Percentiles rank a stretch among this genome's conserved stretches.
Evolutionary conservation across 208 protist species (phyloP).

Genomic region (Balamuthia mandrillaris): DNA sequence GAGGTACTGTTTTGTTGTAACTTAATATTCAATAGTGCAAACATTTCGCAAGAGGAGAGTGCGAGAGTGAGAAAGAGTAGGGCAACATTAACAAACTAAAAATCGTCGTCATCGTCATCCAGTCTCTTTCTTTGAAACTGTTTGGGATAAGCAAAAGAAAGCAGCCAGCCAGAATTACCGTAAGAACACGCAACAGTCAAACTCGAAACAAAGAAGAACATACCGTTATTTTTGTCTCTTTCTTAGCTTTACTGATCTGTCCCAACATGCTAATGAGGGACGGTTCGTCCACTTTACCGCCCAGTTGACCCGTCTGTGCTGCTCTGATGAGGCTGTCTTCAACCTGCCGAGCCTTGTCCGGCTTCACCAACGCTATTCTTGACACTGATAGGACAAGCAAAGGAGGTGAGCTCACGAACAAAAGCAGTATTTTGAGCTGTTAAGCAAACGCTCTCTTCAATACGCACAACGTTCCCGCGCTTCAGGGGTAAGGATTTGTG

Average conservation of each 20-base stretch:
- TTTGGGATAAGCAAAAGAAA: too few relatives aligned
- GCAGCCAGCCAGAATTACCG: too few relatives aligned
- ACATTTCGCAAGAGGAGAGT: too few relatives aligned
- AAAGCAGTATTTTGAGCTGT: too few relatives aligned
- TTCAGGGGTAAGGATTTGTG: constrained; percentile 40
- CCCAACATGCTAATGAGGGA: constrained; percentile 51
- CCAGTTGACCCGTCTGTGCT: constrained; percentile 47
- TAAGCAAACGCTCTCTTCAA: background rate
- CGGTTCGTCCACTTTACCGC: constrained; percentile 42
- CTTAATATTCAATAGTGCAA: too few relatives aligned
- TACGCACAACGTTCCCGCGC: constrained; percentile 56
- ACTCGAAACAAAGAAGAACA: background rate
- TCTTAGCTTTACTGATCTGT: constrained; percentile 44
- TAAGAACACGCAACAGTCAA: too few relatives aligned
- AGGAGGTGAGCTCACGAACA: background rate
- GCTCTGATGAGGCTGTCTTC: constrained; percentile 53
- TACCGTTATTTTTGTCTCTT: constrained; percentile 54
- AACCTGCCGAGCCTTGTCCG: constrained; percentile 51
- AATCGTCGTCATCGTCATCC: too few relatives aligned
- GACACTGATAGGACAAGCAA: constrained; percentile 25
- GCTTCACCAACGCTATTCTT: constrained; percentile 56
- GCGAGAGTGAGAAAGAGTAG: too few relatives aligned
- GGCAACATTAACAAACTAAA: too few relatives aligned
- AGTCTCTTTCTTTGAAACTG: too few relatives aligned
- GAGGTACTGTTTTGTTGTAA: too few relatives aligned